A percentile compares a stretch with the other conserved stretches of the same genome.
phyloP scores from a whole-genome alignment of 495 filamentous ascomycete genomes.

The Bombardia bombarda region DNA sequence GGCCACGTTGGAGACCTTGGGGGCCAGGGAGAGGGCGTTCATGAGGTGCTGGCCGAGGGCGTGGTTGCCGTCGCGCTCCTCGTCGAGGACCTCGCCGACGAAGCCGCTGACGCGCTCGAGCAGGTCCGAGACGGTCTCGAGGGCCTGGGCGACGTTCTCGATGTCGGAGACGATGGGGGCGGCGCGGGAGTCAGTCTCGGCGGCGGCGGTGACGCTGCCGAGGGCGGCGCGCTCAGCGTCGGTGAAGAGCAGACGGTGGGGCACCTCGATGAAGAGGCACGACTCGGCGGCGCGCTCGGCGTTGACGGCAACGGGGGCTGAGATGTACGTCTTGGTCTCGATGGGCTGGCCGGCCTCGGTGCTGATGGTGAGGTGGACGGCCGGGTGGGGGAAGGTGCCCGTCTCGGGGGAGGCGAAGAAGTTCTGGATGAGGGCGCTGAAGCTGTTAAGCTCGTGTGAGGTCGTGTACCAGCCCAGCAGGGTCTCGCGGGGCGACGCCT shows the following conservation, averaged over 20 bases:
- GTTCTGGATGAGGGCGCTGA: slow-evolving; percentile 97
- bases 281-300: slow-evolving; percentile 89
- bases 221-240: slow-evolving; percentile 89
- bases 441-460: slow-evolving; percentile 89
- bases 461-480: slow-evolving; percentile 98
- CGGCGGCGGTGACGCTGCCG: slow-evolving; percentile 74
- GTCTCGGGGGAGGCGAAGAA: slow-evolving; percentile 97
- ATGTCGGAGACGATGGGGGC: slow-evolving; percentile 74
- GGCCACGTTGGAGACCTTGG: slow-evolving; percentile 81
- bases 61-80: slow-evolving; percentile 58
- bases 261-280: slow-evolving; percentile 93
- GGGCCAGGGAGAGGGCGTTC: slow-evolving; percentile 81
- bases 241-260: slow-evolving; percentile 77
- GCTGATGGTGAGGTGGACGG: slow-evolving; percentile 89
- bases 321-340: slow-evolving; percentile 85
- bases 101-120: slow-evolving; percentile 85
- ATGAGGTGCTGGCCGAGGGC: slow-evolving; percentile 91
- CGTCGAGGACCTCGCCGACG: slow-evolving; percentile 69
- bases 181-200: slow-evolving; percentile 65
- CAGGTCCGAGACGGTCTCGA: slow-evolving; percentile 79
- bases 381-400: slow-evolving; percentile 91
- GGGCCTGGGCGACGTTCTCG: slow-evolving; percentile 70
- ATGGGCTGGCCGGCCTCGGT: slow-evolving; percentile 80
- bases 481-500: slow-evolving; percentile 87
- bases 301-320: slow-evolving; percentile 87